Percentiles rank a stretch among this genome's conserved stretches.
Evolutionary conservation across 2,329 filamentous ascomycete species (phyloP).

Genomic region (Phymatotrichopsis omnivora): DNA sequence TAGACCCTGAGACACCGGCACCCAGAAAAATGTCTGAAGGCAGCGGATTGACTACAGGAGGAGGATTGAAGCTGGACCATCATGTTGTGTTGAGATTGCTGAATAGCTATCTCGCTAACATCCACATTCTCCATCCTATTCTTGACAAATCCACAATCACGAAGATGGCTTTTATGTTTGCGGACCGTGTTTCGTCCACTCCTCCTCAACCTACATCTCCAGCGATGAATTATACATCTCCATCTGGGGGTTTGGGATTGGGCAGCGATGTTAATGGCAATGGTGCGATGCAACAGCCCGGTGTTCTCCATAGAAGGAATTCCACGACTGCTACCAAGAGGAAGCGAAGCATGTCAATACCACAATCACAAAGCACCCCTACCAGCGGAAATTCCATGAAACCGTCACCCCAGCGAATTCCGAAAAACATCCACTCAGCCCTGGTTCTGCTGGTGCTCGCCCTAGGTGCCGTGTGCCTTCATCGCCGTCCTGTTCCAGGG

Average conservation of each 20-base stretch:
- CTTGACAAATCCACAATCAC: slow-evolving; percentile 46
- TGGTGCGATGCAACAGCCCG: slow-evolving; percentile 21
- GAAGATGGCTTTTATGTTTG: slow-evolving; percentile 44
- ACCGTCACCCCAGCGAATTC: slow-evolving; percentile 36
- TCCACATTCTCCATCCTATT: slow-evolving; percentile 56
- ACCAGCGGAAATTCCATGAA: slow-evolving; percentile 35
- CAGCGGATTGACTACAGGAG: slow-evolving; percentile 31
- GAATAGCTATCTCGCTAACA: slow-evolving; percentile 48
- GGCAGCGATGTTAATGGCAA: slow-evolving; percentile 28
- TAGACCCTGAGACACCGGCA: slow-evolving; percentile 10
- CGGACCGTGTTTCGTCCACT: slow-evolving; percentile 31
- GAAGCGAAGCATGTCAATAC: slow-evolving; percentile 40
- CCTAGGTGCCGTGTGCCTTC: slow-evolving; percentile 68
- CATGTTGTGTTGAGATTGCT: slow-evolving; percentile 43
- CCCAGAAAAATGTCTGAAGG: slow-evolving; percentile 19
- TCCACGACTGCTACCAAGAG: slow-evolving; percentile 39
- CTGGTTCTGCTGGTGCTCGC: slow-evolving; percentile 75
- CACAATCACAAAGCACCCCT: slow-evolving; percentile 34
- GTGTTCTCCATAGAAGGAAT: slow-evolving; percentile 18
- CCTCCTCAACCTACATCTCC: slow-evolving; percentile 14
- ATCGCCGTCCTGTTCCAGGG: slow-evolving; percentile 37
- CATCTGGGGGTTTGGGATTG: slow-evolving; percentile 37
- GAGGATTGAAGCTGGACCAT: slow-evolving; percentile 45
- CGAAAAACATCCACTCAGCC: slow-evolving; percentile 62
- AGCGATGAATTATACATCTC: slow-evolving; percentile 22